Conservation (phyloP, 768 basidiomycete species). For the Mycena latifolia region DNA sequence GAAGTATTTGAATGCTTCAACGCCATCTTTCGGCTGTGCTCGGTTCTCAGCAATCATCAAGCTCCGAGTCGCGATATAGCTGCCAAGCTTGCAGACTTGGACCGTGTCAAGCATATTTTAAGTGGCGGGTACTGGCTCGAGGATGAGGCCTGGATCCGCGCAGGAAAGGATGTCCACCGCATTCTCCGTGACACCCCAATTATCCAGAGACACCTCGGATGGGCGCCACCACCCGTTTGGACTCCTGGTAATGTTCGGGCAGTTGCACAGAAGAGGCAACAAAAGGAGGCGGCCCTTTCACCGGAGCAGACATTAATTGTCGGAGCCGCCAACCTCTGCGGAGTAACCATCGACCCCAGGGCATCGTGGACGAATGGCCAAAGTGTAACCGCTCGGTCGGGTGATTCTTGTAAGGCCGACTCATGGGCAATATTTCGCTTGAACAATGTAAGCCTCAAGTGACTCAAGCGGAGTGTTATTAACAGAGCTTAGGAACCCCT, state of each 20-base stretch:
- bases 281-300: not conserved
- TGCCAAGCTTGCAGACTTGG: conserved; percentile 38
- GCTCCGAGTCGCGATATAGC: conserved; percentile 53
- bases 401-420: no score
- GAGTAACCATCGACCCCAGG: no score
- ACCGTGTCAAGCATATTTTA: conserved; percentile 47
- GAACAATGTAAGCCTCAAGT: no score
- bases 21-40: conserved; percentile 50
- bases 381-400: no score
- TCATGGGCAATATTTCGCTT: no score
- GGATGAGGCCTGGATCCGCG: conserved; percentile 13
- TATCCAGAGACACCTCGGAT: conserved; percentile 36
- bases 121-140: conserved; percentile 47
- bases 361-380: no score
- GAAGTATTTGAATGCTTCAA: conserved; percentile 56
- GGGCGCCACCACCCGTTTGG: conserved; percentile 20
- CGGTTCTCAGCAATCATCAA: conserved; percentile 49
- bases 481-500: no score
- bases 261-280: no score
- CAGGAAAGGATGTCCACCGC: conserved; percentile 3
- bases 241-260: conserved; percentile 6
- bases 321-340: no score
- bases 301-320: not conserved
- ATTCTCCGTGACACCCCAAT: not conserved
- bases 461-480: no score